Percentiles rank a stretch among this genome's conserved stretches.
Conservation (phyloP, 208 protist species). For the Wallacemonas sp. region DNA sequence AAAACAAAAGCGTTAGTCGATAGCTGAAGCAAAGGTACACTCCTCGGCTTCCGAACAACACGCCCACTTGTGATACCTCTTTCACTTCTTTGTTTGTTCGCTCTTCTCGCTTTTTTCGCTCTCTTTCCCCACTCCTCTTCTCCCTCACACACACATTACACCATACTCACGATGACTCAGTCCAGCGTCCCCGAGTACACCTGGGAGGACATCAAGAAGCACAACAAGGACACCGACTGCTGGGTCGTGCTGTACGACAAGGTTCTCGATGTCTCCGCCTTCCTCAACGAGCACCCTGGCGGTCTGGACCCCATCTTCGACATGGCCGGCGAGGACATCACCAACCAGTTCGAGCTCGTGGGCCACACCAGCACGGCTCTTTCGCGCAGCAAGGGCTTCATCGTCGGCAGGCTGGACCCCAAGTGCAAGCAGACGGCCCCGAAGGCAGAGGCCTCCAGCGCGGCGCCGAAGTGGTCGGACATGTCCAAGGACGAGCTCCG, state of each 20-base stretch:
- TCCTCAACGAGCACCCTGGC: constrained; percentile 90
- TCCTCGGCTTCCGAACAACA: too few species aligned
- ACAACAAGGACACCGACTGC: constrained; percentile 87
- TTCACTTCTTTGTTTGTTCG: background rate
- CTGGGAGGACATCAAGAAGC: constrained; percentile 89
- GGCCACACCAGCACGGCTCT: constrained; percentile 72
- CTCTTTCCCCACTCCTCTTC: background rate
- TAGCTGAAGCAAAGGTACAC: too few species aligned
- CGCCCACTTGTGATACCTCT: too few species aligned
- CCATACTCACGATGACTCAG: constrained; percentile 39
- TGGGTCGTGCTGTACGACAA: constrained; percentile 94
- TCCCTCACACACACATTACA: background rate
- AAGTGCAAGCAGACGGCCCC: constrained; percentile 22
- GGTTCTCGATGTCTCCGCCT: constrained; percentile 91
- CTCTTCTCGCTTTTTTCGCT: constrained; percentile 20
- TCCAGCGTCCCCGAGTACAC: constrained; percentile 57
- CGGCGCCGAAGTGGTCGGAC: constrained; percentile 55
- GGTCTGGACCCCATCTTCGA: constrained; percentile 87
- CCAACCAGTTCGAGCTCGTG: constrained; percentile 84
- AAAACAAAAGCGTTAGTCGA: too few species aligned
- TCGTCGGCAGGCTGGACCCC: constrained; percentile 72
- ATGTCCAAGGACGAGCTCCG: constrained; percentile 50
- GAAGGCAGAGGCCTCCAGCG: constrained; percentile 17
- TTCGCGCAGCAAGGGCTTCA: constrained; percentile 62
- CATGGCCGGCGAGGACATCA: constrained; percentile 76